Evolutionary conservation across 2,329 filamentous ascomycete species (phyloP), one percentile per base, ranked within the genome.

Genomic region (Alternaria tenuissima): DNA sequence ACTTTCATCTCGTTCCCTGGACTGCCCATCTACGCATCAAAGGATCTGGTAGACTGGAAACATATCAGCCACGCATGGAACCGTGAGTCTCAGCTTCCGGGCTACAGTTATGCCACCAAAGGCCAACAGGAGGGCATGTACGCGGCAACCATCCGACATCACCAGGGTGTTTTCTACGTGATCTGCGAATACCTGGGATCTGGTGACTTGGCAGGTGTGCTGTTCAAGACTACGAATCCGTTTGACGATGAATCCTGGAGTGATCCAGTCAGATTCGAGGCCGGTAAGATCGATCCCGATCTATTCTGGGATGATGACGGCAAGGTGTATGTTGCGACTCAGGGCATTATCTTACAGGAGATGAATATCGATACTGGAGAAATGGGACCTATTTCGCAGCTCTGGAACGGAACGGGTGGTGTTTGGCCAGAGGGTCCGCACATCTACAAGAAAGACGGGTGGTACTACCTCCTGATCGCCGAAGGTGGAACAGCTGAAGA

Each of bases 271-370:
- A 42, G 55, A 68, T 42, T 79, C 64, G 69, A 73, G 57, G 65
- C n/a, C 6, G 30, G 22, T 22, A 58, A 53, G 39, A 67, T 65
- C 53, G 87, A 89, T 54, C 83, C 85, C 0, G 82, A 81, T 34
- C 80, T 83, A 7, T 85, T 86, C 65, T 88, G 85, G 83, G 83
- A 88, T 51, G 81, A 82, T 1, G 82, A 88, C 47, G 86, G 85
- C 1, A 84, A 80, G 57, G 76, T 81, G 0, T 88, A 87, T 57
- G 81, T 77, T 46, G 66, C 70, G 44, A 51, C 69, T 51, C 34
- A 62, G 55, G 57, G 47, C 24, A 55, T 56, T n/a, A 34, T 51
- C 22, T 75, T 75, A 18, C 57, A 64, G 14, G 67, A 72, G 22
- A 69, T 80, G 26, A 67, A 80, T 52, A 67, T 79, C 7, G 48